Conservation (phyloP, 352 stramenopile species). For the Globisporangium spinosum region DNA sequence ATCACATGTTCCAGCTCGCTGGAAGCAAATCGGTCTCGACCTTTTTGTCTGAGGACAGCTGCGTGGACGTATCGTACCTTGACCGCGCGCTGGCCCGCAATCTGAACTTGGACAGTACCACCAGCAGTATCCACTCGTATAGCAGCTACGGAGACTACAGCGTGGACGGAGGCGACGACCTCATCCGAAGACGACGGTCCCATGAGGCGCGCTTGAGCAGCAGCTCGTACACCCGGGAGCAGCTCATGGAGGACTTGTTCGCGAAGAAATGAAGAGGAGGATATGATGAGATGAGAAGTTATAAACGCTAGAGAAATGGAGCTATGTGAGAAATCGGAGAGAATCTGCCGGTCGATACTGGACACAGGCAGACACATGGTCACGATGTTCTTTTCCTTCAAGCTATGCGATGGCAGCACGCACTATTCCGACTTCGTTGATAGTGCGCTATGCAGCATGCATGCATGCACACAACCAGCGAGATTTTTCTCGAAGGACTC, state of each 20-base stretch:
- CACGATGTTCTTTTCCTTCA: too few relatives aligned
- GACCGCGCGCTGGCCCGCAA: neutral
- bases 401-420: too few relatives aligned
- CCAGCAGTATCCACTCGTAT: neutral
- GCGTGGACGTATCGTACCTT: neutral
- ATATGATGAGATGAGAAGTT: neutral
- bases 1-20: slow-evolving; percentile 6
- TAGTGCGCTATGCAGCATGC: too few relatives aligned
- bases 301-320: neutral
- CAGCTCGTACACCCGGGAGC: slow-evolving; percentile 9
- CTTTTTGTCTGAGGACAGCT: slow-evolving; percentile 20
- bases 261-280: neutral
- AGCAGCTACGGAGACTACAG: neutral
- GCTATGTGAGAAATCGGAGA: neutral
- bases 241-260: slow-evolving; percentile 7
- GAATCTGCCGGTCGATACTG: too few relatives aligned
- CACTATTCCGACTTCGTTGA: too few relatives aligned
- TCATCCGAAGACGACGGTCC: neutral
- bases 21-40: neutral
- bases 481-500: too few relatives aligned
- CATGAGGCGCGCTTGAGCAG: slow-evolving; percentile 4
- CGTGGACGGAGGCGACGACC: neutral
- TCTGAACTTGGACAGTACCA: neutral
- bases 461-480: too few relatives aligned
- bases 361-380: too few relatives aligned